Conservation (phyloP, 345 rosid genomes). For the Erodium maritimum region DNA sequence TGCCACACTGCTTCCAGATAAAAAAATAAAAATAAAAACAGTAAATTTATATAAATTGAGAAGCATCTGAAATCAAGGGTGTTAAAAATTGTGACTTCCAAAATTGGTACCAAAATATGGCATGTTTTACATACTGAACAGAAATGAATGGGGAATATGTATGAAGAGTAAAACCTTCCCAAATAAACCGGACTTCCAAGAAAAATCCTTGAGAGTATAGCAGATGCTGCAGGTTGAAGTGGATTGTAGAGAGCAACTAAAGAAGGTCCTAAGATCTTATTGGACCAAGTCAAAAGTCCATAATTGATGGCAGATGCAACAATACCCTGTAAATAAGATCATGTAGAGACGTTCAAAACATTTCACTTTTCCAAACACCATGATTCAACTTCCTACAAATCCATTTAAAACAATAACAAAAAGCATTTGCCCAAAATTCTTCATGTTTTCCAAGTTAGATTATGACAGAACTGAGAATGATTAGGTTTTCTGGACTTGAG, state of each 20-base stretch:
- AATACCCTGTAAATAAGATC: slow-evolving; percentile 41
- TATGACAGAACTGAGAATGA: slow-evolving; percentile 1
- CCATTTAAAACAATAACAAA: neutral
- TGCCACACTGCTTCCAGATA: neutral
- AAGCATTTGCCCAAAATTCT: neutral
- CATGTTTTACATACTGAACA: neutral
- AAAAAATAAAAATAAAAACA: neutral
- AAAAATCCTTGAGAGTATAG: slow-evolving; percentile 72
- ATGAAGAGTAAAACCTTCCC: slow-evolving; percentile 64
- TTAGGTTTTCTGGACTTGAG: neutral
- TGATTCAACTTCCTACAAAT: neutral
- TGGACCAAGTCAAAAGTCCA: slow-evolving; percentile 93
- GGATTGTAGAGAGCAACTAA: slow-evolving; percentile 94
- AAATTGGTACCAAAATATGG: neutral
- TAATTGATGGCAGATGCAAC: slow-evolving; percentile 84
- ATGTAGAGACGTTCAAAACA: neutral
- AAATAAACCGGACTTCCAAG: slow-evolving; percentile 86
- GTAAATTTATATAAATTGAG: neutral
- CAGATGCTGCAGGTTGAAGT: slow-evolving; percentile 88
- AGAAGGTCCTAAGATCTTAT: slow-evolving; percentile 90
- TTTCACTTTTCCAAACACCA: neutral
- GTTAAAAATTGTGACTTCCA: neutral
- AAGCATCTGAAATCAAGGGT: neutral
- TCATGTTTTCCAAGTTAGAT: neutral
- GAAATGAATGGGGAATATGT: slow-evolving; percentile 3